Percentiles rank a stretch among this genome's conserved stretches.
Conservation (phyloP, 108 stramenopile species). For the Pseudonitzschia delicatissima region DNA sequence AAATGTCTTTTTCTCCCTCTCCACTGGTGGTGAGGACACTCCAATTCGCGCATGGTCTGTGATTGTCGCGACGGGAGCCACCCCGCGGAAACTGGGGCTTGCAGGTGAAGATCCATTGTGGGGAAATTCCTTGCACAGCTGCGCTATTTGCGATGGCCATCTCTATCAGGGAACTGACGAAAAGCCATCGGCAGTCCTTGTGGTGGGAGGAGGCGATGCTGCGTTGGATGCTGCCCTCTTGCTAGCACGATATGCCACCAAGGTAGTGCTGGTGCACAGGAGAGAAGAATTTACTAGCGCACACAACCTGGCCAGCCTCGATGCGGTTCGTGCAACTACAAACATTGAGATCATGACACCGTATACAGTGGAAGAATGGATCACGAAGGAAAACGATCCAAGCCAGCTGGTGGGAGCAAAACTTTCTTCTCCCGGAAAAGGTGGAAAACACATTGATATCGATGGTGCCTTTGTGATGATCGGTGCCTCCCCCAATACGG, state of each 20-base stretch:
- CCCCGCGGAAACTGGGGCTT: conserved; percentile 69
- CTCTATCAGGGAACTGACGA: conserved; percentile 32
- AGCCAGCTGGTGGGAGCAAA: conserved; percentile 19
- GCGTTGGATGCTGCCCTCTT: conserved; percentile 89
- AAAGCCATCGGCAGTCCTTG: conserved; percentile 65
- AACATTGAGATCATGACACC: conserved; percentile 42
- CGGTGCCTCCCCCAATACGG: conserved; percentile 87
- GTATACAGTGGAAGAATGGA: conserved; percentile 33
- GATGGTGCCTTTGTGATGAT: conserved; percentile 88
- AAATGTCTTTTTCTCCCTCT: conserved; percentile 1
- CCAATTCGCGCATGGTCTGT: conserved; percentile 28
- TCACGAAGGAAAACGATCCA: background rate
- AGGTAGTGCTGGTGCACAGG: conserved; percentile 86
- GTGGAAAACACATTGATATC: conserved; percentile 5
- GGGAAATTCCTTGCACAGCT: conserved; percentile 80
- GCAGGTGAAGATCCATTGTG: conserved; percentile 68
- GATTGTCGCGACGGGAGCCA: conserved; percentile 87
- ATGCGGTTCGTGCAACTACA: conserved; percentile 36
- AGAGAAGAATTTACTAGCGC: conserved; percentile 68
- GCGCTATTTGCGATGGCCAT: conserved; percentile 91
- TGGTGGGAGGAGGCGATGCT: conserved; percentile 93
- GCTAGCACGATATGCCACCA: conserved; percentile 66
- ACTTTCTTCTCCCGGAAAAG: background rate
- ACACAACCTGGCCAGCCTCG: conserved; percentile 63
- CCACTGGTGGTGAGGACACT: too few species aligned